Percentiles rank a stretch among this genome's conserved stretches.
phyloP scores from a whole-genome alignment of 768 basidiomycete species.

The Trichaptum fuscoviolaceum region DNA sequence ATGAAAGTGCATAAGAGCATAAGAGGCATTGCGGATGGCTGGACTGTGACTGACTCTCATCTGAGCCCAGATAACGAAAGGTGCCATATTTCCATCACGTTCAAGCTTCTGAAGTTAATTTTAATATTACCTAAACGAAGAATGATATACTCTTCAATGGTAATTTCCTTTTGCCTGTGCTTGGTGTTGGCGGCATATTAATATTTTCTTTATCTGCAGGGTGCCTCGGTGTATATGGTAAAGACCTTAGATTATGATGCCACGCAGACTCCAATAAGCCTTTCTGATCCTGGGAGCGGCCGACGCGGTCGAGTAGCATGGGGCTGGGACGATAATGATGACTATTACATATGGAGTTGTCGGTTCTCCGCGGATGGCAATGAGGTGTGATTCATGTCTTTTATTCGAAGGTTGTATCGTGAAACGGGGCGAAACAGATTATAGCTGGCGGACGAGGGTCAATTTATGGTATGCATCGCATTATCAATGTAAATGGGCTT shows the following conservation, averaged over 20 bases:
- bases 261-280: conserved; percentile 56
- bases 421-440: neutral
- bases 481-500: neutral
- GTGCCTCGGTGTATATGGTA: conserved; percentile 69
- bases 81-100: conserved; percentile 29
- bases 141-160: conserved; percentile 91
- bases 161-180: conserved; percentile 22
- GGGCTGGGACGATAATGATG: conserved; percentile 34
- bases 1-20: conserved; percentile 58
- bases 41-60: conserved; percentile 96
- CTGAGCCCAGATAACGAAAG: conserved; percentile 85
- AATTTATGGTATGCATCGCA: neutral
- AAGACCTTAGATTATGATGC: conserved; percentile 59
- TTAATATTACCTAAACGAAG: conserved; percentile 32
- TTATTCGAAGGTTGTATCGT: neutral
- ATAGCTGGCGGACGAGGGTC: conserved; percentile 3
- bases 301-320: conserved; percentile 24
- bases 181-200: neutral
- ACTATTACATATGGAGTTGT: conserved; percentile 86
- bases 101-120: conserved; percentile 2
- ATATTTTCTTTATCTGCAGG: conserved; percentile 34
- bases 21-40: conserved; percentile 68
- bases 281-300: conserved; percentile 24
- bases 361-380: conserved; percentile 95
- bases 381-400: conserved; percentile 47